These are phyloP conservation scores for Starmerella floris DNA, from an alignment of 805 yeast genomes.

Conservation along the genomic window DNA sequence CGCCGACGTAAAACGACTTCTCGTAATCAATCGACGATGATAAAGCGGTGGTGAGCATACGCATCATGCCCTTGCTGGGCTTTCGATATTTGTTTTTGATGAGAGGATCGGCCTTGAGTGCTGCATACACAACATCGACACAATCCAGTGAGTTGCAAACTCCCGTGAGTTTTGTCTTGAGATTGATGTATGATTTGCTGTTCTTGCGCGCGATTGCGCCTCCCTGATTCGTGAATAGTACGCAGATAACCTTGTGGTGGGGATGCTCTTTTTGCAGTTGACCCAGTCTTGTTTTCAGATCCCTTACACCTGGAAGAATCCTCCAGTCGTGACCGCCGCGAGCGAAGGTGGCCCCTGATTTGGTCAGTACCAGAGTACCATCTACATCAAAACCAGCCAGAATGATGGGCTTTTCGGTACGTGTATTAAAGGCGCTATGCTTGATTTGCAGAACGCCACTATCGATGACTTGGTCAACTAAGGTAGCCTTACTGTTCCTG, in stretches of 20 bases:
- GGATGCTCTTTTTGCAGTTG: constrained; percentile 1
- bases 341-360: constrained; percentile 48
- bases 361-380: constrained; percentile 58
- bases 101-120: constrained; percentile 35
- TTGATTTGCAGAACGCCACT: neutral
- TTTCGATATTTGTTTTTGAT: constrained; percentile 31
- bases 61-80: constrained; percentile 72
- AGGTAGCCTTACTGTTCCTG: neutral
- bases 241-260: constrained; percentile 32
- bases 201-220: constrained; percentile 35
- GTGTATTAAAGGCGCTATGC: neutral
- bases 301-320: constrained; percentile 26
- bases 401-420: neutral
- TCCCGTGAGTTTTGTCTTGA: constrained; percentile 20
- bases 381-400: constrained; percentile 78
- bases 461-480: neutral
- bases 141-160: constrained; percentile 3
- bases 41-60: constrained; percentile 35
- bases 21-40: constrained; percentile 30
- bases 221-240: constrained; percentile 80
- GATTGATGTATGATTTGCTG: constrained; percentile 28
- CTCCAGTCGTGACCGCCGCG: constrained; percentile 60
- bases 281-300: constrained; percentile 6
- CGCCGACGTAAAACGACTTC: constrained; percentile 68
- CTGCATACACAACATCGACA: constrained; percentile 37